Percentiles rank a stretch among this genome's conserved stretches.
Evolutionary conservation across 2,329 filamentous ascomycete species (phyloP).

Genomic region (Penicillium sp.): DNA sequence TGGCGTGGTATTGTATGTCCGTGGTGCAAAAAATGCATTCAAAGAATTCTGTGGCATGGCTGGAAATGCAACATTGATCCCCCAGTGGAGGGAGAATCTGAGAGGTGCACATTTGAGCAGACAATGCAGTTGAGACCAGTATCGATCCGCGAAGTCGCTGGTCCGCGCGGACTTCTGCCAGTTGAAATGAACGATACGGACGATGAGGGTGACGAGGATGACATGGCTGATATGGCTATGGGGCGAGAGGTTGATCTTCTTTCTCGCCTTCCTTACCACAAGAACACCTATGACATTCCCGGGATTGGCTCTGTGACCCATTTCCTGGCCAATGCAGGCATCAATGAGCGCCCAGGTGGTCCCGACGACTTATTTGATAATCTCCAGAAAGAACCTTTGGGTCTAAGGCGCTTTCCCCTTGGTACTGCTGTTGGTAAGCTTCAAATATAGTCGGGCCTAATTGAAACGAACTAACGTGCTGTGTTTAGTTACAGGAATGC

Average conservation of each 20-base stretch:
- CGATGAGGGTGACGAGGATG: no score
- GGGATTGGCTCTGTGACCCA: constrained; percentile 54
- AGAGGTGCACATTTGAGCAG: background rate
- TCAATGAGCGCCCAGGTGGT: constrained; percentile 56
- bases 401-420: constrained; percentile 47
- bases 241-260: constrained; percentile 29
- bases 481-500: constrained; percentile 33
- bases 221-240: background rate
- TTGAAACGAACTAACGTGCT: background rate
- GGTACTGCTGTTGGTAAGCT: constrained; percentile 34
- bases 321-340: constrained; percentile 56
- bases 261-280: constrained; percentile 31
- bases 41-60: constrained; percentile 60
- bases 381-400: constrained; percentile 49
- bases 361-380: constrained; percentile 62
- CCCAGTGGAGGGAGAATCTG: background rate
- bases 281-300: constrained; percentile 33
- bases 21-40: constrained; percentile 61
- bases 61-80: constrained; percentile 56
- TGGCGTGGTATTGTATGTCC: constrained; percentile 69
- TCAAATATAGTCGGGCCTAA: background rate
- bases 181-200: no score
- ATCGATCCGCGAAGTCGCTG: background rate
- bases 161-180: no score
- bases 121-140: background rate